Percentiles rank a stretch among this genome's conserved stretches.
phyloP scores from a whole-genome alignment of 805 yeast species.

The Alloascoidea africana region DNA sequence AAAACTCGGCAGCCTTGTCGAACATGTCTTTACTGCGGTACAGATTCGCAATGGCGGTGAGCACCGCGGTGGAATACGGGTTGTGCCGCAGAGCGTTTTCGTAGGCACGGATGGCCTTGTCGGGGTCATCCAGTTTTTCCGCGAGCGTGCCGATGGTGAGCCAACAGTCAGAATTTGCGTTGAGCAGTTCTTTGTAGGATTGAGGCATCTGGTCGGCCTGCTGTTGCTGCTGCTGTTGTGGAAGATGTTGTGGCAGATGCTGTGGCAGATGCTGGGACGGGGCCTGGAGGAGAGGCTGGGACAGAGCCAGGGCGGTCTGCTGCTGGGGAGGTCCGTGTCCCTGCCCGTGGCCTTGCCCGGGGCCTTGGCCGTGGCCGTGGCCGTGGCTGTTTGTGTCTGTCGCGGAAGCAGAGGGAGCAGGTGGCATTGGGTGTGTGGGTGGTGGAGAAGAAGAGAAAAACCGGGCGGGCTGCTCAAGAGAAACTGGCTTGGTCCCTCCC shows the following conservation, averaged over 20 bases:
- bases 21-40: conserved; percentile 84
- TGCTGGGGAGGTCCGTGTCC: background rate
- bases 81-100: conserved; percentile 78
- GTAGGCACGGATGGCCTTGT: conserved; percentile 77
- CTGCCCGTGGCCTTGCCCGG: conserved; percentile 1
- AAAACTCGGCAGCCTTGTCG: conserved; percentile 87
- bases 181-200: conserved; percentile 12
- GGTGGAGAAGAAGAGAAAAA: too few relatives aligned
- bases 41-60: conserved; percentile 75
- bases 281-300: conserved; percentile 6
- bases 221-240: conserved; percentile 10
- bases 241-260: conserved; percentile 6
- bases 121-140: conserved; percentile 77
- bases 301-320: conserved; percentile 4
- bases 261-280: conserved; percentile 4
- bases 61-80: conserved; percentile 73
- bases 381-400: too few relatives aligned
- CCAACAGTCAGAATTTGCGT: conserved; percentile 48
- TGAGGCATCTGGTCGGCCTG: conserved; percentile 14
- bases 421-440: too few relatives aligned
- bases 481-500: too few relatives aligned
- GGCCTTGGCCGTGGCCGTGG: too few relatives aligned
- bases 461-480: too few relatives aligned
- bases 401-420: too few relatives aligned
- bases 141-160: conserved; percentile 80